Base-by-base conservation (phyloP, 257 asterid genomes). In the Pogostemon cablin region DNA sequence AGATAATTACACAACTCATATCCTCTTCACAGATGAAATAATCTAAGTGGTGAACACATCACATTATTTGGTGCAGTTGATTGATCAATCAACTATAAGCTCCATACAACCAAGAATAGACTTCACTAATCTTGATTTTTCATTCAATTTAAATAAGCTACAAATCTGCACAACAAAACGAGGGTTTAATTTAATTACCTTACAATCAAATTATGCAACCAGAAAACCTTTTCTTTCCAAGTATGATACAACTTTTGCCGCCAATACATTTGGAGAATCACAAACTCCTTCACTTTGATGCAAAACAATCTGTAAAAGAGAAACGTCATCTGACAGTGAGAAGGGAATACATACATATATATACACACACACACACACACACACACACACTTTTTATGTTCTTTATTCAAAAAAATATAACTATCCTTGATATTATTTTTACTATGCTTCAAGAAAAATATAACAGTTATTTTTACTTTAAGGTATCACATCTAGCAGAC, bases 151-250 rank as follows among this genome's bases (percentile, higher is more conserved):
- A 17, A 55, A 39, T 8, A 38, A 49, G 49, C 41, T 56, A 48
- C 5, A 50, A 37, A 39, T 46, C 64, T 48, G 55, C 48, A 74
- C 75, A 68, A 17, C 34, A 17, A 42, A 57, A 48, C 47, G 4
- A 62, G 3, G 50, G 15, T 7, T 76, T 25, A 20, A 20, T 20
- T 20, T 20, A 25, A 25, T 25, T 77, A 57, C 69, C 79, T 63
- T 41, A 34, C 8, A 25, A 25, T 25, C 62, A 68, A 49, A 77
- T 83, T 75, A 93, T 43, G 93, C 88, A 76, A 83, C 68, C 66
- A 95, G 85, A 77, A 83, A 90, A 55, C 98, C 88, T 54, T 88
- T 87, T 75, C 77, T 73, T 58, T 90, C 93, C 96, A 95, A 74
- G 84, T 78, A 82, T 3, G 91, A 83, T 66, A 86, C 73, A 66